Evolutionary conservation across 2,329 filamentous ascomycete species (phyloP).

Genomic region (Pseudopithomyces maydicus): DNA sequence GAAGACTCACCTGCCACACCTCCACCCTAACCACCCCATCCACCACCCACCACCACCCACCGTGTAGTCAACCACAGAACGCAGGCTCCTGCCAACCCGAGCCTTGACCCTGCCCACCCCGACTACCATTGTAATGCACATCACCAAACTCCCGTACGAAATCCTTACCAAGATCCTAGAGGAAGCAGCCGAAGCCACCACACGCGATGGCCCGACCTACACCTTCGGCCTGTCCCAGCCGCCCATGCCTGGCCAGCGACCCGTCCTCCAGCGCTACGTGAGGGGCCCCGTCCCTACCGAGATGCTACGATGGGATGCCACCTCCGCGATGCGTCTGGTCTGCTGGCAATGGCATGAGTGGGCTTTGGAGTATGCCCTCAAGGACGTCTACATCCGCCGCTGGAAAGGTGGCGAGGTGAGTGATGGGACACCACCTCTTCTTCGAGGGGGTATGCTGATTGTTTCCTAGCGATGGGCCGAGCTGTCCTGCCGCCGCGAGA

Average conservation of each 20-base stretch:
- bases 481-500: slow-evolving; percentile 50
- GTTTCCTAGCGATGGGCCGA: slow-evolving; percentile 56
- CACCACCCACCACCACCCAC: slow-evolving; percentile 4
- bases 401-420: slow-evolving; percentile 56
- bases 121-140: slow-evolving; percentile 45
- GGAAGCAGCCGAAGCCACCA: slow-evolving; percentile 54
- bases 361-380: slow-evolving; percentile 57
- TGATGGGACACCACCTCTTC: not conserved
- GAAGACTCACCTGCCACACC: slow-evolving; percentile 16
- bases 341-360: slow-evolving; percentile 59
- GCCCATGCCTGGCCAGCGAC: slow-evolving; percentile 51
- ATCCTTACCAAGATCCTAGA: slow-evolving; percentile 58
- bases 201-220: slow-evolving; percentile 53
- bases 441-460: slow-evolving; percentile 16
- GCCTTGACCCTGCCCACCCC: slow-evolving; percentile 10
- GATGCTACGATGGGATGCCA: slow-evolving; percentile 58
- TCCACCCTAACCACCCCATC: slow-evolving; percentile 7
- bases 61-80: slow-evolving; percentile 10
- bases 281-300: slow-evolving; percentile 58
- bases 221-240: slow-evolving; percentile 60
- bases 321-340: slow-evolving; percentile 54
- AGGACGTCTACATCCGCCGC: slow-evolving; percentile 56
- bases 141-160: slow-evolving; percentile 59
- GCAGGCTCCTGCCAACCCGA: slow-evolving; percentile 17
- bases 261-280: slow-evolving; percentile 55